phyloP scores from a whole-genome alignment of 1,284 basidiomycete species.

The Stygiomarasmius scandens region DNA sequence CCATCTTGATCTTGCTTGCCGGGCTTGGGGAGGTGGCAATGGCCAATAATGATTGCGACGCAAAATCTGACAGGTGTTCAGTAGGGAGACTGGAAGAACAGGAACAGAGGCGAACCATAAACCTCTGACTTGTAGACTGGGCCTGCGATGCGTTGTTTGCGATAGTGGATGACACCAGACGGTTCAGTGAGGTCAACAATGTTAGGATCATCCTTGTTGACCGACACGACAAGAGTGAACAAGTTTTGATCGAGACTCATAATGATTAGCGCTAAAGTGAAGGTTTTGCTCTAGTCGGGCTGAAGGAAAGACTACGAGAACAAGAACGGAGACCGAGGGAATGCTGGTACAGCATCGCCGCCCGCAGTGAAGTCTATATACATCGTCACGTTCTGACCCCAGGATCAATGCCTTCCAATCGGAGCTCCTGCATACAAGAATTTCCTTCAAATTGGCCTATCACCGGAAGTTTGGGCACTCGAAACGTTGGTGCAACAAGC shows the following conservation, averaged over 20 bases:
- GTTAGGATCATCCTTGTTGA: slow-evolving; percentile 56
- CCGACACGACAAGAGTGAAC: slow-evolving; percentile 71
- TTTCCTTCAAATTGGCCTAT: no score
- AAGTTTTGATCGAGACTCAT: slow-evolving; percentile 83
- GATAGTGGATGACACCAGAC: slow-evolving; percentile 65
- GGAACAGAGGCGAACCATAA: slow-evolving; percentile 62
- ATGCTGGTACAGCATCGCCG: no score
- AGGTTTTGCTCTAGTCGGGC: no score
- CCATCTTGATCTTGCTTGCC: slow-evolving; percentile 69
- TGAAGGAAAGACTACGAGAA: no score
- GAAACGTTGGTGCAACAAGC: no score
- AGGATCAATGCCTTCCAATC: no score
- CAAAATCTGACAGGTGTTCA: slow-evolving; percentile 52
- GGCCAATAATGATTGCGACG: slow-evolving; percentile 65
- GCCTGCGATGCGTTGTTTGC: slow-evolving; percentile 59
- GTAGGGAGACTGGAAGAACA: slow-evolving; percentile 1
- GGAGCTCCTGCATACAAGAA: no score
- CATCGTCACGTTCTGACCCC: no score
- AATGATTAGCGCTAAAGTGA: neutral
- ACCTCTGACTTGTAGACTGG: slow-evolving; percentile 62
- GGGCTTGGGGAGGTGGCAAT: slow-evolving; percentile 64
- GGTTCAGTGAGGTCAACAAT: slow-evolving; percentile 71
- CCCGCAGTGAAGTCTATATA: no score
- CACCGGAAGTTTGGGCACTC: no score
- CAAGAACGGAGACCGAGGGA: no score